A percentile compares a stretch with the other conserved stretches of the same genome.
phyloP scores from a whole-genome alignment of 2,329 filamentous ascomycete species.

The Xylaria sp. region DNA sequence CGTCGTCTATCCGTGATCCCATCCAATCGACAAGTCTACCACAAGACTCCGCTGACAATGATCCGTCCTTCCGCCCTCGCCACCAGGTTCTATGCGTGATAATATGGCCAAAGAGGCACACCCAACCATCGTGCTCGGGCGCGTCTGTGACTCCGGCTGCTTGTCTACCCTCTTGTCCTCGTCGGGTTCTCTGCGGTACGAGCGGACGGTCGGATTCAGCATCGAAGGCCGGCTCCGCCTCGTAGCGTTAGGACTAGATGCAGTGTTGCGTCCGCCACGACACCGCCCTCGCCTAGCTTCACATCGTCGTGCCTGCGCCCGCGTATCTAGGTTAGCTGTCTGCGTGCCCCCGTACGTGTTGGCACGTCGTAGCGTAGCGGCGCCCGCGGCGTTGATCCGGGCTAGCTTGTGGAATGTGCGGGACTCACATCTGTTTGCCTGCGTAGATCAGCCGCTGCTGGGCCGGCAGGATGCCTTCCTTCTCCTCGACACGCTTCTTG shows the following conservation, averaged over 20 bases:
- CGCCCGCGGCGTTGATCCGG: not conserved
- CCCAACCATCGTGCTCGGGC: not conserved
- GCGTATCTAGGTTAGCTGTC: not conserved
- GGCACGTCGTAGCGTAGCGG: not conserved
- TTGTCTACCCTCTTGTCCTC: not conserved
- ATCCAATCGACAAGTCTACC: not conserved
- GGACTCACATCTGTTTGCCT: conserved; percentile 93
- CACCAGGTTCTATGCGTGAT: not conserved
- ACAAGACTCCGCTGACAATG: not conserved
- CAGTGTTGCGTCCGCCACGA: conserved; percentile 90
- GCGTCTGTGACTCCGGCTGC: not conserved
- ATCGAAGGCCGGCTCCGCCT: conserved; percentile 60
- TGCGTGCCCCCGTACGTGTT: not conserved
- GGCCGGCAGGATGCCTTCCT: conserved; percentile 95
- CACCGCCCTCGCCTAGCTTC: conserved; percentile 85
- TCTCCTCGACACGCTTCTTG: conserved; percentile 99
- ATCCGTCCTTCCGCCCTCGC: not conserved
- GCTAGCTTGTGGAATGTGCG: too few species aligned
- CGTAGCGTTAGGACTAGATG: conserved; percentile 94
- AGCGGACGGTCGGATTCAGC: conserved; percentile 2
- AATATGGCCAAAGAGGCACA: not conserved
- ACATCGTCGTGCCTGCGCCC: conserved; percentile 87
- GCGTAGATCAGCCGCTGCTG: conserved; percentile 96
- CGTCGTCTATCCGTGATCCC: not conserved
- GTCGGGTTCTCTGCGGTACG: not conserved